Evolutionary conservation across 2,329 filamentous ascomycete species (phyloP), one percentile per base, ranked within the genome.

Genomic region (Aspergillus fijiensis): DNA sequence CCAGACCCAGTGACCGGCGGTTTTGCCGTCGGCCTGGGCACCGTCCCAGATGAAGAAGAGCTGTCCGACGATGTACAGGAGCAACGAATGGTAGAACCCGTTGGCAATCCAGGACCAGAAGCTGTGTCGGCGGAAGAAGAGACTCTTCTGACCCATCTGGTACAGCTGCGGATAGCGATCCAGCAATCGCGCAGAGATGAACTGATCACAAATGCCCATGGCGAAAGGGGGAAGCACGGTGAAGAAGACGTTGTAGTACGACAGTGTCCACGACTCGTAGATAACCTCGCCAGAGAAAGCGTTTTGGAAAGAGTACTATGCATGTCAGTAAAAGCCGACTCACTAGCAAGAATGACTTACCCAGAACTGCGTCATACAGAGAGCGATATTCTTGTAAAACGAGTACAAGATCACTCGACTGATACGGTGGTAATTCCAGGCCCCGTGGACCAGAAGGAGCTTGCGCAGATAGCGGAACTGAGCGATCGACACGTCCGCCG

Each of bases 311-410:
- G 92, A 91, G 78, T 95, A 98, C 90, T 93, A 61, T 69, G 75
- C 73, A 64, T 73, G 69, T 69, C 58, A 70, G 65, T 49, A 25
- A 45, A 25, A n/a, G 16, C 9, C 12, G n/a, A 21, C 3, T 3
- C 11, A 10, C 39, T 16, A 25, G 21, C n/a, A 21, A 16, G 31
- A 51, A 59, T 23, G 42, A 81, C 88, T 80, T 82, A 92, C 90
- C 92, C 96, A 99, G 75, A 99, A 99, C 74, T 99, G 96, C 61
- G 96, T 99, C 90, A 99, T 93, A 79, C 98, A 99, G 63, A 99
- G 82, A 21, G 93, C 89, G 67, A 98, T 97, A 79, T 99, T 99
- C 84, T 99, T 99, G 84, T 99, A 99, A 77, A 98, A 99, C 6
- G 95, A 98, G 79, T 96, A 99, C 63, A 99, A 78, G 70, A 99